Conservation (phyloP, 345 rosid genomes). For the Cochlearia excelsa region DNA sequence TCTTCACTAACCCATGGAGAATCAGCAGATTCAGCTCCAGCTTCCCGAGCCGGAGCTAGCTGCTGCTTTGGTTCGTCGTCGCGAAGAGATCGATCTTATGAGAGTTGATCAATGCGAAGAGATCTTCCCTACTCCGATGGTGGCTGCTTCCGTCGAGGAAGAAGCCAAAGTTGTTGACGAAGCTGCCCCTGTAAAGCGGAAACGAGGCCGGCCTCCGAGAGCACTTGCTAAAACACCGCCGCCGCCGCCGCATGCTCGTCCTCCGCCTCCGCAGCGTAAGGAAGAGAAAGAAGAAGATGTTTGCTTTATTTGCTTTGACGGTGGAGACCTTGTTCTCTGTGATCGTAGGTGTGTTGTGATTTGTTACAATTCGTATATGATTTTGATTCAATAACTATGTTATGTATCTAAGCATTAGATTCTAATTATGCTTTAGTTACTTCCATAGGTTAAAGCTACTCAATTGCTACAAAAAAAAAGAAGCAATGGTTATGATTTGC, state of each 20-base stretch:
- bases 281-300: slow-evolving; percentile 85
- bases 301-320: slow-evolving; percentile 97
- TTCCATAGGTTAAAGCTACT: slow-evolving; percentile 21
- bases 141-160: slow-evolving; percentile 24
- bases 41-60: slow-evolving; percentile 25
- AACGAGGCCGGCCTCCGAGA: slow-evolving; percentile 79
- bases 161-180: slow-evolving; percentile 25
- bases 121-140: slow-evolving; percentile 34
- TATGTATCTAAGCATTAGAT: neutral
- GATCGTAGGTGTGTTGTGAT: slow-evolving; percentile 84
- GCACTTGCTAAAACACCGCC: slow-evolving; percentile 24
- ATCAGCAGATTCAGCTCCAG: slow-evolving; percentile 36
- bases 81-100: slow-evolving; percentile 40
- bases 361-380: neutral
- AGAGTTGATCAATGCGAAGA: slow-evolving; percentile 56
- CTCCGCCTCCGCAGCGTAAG: slow-evolving; percentile 34
- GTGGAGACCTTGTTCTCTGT: slow-evolving; percentile 93
- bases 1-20: slow-evolving; percentile 37
- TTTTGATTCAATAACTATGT: slow-evolving; percentile 12
- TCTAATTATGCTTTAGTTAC: neutral
- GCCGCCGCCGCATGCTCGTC: slow-evolving; percentile 14
- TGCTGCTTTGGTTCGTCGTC: slow-evolving; percentile 29
- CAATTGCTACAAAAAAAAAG: slow-evolving; percentile 15
- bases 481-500: neutral
- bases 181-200: slow-evolving; percentile 45